Evolutionary conservation across 208 protist genomes (phyloP).

Genomic region (Entamoeba moshkovskii): DNA sequence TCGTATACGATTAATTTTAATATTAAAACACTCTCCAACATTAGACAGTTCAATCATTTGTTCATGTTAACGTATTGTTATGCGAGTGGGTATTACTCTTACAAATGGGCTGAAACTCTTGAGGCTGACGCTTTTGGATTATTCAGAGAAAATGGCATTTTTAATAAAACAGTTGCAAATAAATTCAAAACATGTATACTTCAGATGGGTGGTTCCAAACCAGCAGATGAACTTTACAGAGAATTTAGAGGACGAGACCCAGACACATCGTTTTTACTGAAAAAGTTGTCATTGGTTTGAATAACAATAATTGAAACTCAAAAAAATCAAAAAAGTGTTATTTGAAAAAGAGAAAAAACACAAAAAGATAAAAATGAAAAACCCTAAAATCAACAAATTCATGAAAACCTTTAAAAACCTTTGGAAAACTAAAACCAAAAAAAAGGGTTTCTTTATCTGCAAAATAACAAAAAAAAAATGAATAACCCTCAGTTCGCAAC

Average conservation of each 20-base stretch:
- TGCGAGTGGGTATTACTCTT: not conserved
- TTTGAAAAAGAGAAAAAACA: no score
- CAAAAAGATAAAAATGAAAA: no score
- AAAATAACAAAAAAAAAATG: no score
- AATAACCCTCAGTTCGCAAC: no score
- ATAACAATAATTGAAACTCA: no score
- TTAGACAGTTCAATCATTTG: not conserved
- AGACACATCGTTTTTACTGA: no score
- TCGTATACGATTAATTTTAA: not conserved
- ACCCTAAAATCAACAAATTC: no score
- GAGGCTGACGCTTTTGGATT: not conserved
- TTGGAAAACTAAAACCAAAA: no score
- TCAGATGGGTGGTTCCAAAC: not conserved
- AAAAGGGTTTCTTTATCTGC: no score
- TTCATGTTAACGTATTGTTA: not conserved
- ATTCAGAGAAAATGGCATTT: not conserved
- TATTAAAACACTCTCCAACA: not conserved
- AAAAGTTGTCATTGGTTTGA: no score
- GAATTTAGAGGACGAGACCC: not conserved
- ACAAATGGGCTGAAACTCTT: slow-evolving; percentile 4
- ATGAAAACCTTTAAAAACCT: no score
- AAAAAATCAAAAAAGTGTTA: no score
- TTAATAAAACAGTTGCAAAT: not conserved
- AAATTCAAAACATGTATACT: not conserved
- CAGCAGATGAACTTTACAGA: not conserved